Conservation (phyloP, 148 eudicot species). For the Cornus florida region DNA sequence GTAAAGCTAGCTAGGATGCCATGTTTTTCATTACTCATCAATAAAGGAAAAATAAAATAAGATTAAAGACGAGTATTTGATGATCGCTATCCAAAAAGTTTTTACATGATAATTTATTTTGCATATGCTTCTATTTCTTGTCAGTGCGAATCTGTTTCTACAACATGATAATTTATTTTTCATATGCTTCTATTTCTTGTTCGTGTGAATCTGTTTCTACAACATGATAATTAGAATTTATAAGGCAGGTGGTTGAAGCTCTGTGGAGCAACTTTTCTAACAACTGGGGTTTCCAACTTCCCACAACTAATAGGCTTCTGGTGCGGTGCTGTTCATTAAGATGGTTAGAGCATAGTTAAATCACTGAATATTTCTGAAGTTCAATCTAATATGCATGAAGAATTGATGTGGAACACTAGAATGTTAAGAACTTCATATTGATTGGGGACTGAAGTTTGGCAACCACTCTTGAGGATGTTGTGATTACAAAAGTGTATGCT, state of each 20-base stretch:
- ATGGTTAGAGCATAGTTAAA: neutral
- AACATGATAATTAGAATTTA: conserved; percentile 1
- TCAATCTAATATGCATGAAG: neutral
- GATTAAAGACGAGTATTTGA: neutral
- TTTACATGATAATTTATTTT: too few species aligned
- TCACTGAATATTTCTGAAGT: neutral
- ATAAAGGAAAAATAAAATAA: too few species aligned
- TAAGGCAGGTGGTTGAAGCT: neutral
- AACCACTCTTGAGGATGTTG: neutral
- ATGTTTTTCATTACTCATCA: neutral
- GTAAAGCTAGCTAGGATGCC: neutral
- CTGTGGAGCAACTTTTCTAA: neutral
- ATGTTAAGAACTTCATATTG: neutral
- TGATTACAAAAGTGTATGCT: neutral
- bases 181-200: neutral
- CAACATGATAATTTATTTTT: neutral
- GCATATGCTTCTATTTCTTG: neutral
- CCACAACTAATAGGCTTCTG: neutral
- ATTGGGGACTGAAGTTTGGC: neutral
- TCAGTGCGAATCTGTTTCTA: neutral
- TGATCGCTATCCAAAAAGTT: too few species aligned
- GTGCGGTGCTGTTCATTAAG: neutral
- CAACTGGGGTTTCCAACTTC: too few species aligned
- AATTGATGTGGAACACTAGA: neutral
- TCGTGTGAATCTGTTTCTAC: neutral